Base-by-base conservation (phyloP, 495 filamentous ascomycete species). In the Aspergillus coremiiformis region DNA sequence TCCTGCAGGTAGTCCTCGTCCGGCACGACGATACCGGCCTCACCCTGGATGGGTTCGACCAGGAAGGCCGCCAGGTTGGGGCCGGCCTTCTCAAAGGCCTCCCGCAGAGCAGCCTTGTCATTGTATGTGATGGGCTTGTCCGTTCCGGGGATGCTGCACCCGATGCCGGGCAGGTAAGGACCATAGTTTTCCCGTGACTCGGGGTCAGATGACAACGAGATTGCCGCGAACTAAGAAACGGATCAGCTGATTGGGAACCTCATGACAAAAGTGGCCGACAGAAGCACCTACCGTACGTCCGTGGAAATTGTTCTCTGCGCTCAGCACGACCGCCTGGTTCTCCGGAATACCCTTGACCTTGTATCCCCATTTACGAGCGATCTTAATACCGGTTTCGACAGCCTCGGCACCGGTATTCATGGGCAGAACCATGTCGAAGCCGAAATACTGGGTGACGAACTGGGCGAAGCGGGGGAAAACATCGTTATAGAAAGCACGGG, bases 331-430 rank as follows among this genome's bases (percentile, higher is more conserved):
- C 2, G 93, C 93, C 72, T 91, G 78, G 60, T 86, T 86, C 61
- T 87, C 76, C 1, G 89, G 84, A 33, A 98, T 93, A 9, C 84
- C 82, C 78, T 98, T 98, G 58, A 87, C 81, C 68, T 96, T 96
- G 74, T 99, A 99, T 5, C 90, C 93, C 93, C 93, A 99, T 71
- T 99, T 99, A 48, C 93, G 80, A 53, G 94, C 92, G 70, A 99
- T 84, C 78, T 99, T 99, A 66, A 99, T 84, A 21, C 83, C 90
- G 1, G 94, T 97, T 79, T 99, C 93, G 41, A 97, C 93, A n/a
- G 93, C 93, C 73, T 99, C 93, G 24, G 91, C 93, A 43, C 93
- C 93, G 8, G 93, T 99, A 74, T 97, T 97, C 93, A 99, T 97
- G 43, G 93, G 93, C 70, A 99, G 71, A 21, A 96, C 91, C 93